Evolutionary conservation across 768 basidiomycete species (phyloP), one percentile per base, ranked within the genome.

Genomic region (Paxillus involutus): DNA sequence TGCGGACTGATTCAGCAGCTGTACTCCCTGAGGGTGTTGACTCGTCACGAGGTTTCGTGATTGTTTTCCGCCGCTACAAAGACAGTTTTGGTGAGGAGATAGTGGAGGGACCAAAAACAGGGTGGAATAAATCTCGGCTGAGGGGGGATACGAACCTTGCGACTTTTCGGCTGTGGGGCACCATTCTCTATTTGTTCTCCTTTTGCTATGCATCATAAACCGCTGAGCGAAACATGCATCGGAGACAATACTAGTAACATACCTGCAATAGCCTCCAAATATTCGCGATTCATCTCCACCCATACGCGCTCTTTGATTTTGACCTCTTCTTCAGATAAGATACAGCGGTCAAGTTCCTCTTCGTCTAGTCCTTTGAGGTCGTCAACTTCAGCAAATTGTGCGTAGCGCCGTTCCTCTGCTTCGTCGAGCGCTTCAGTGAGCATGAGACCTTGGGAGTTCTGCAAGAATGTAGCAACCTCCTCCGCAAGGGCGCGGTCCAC

Each of bases 271-370:
- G 88, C 85, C 66, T 94, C 89, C 35, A 98, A 73, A 68, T 96
- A 98, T 32, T 97, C 94, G 60, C 81, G 81, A 68, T 97, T 97
- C 63, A 93, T 76, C 72, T 95, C 93, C 45, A 95, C 92, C 94
- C 94, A 98, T 1, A 97, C 83, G 11, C 91, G 84, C 68, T 93
- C 91, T 69, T 91, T 98, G 64, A 92, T 77, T 66, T 77, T 84
- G 4, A 91, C 87, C 69, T 96, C 94, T 21, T 88, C 88, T 35
- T 88, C 86, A 8, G 79, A 83, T 21, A 94, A 71, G 51, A 92
- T 73, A 65, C 97, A 89, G 24, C 75, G 76, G 67, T 96, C 88
- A 41, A 97, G 77, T 66, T 98, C 94, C 6, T 86, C 91, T 63
- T 98, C 94, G 69, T 97, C 88, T n/a, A 98, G 76, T 14, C 88